These are phyloP conservation scores for Aspergillus phoenicis DNA, from an alignment of 2,329 filamentous ascomycete genomes.

Conservation along the genomic window DNA sequence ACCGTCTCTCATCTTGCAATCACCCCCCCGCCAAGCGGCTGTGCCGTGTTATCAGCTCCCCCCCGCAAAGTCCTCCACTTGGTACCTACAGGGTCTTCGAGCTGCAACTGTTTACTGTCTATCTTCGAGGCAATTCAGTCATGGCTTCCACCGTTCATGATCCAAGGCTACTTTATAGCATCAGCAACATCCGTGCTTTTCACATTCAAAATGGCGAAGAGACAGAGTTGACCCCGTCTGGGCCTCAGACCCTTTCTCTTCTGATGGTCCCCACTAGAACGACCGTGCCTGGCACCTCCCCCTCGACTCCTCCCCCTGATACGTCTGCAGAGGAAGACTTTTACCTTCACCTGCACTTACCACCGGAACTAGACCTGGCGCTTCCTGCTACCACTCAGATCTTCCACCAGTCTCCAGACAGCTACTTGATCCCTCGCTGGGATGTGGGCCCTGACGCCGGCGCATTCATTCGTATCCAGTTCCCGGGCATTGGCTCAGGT, in stretches of 20 bases:
- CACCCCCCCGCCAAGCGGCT: not conserved
- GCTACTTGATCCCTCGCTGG: slow-evolving; percentile 94
- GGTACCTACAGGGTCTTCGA: not conserved
- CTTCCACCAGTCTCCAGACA: slow-evolving; percentile 89
- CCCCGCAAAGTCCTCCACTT: slow-evolving; percentile 4
- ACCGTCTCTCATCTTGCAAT: not conserved
- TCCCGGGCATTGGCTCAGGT: slow-evolving; percentile 72
- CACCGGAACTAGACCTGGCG: slow-evolving; percentile 89
- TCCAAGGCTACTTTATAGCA: slow-evolving; percentile 45
- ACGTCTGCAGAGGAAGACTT: slow-evolving; percentile 80
- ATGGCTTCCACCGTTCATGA: slow-evolving; percentile 38
- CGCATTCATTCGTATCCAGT: slow-evolving; percentile 91
- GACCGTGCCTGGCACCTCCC: slow-evolving; percentile 57
- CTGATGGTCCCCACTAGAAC: slow-evolving; percentile 94
- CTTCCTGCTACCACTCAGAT: slow-evolving; percentile 95
- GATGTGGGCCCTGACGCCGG: slow-evolving; percentile 85
- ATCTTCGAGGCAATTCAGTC: not conserved
- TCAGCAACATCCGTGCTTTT: slow-evolving; percentile 87
- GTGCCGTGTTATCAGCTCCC: slow-evolving; percentile 6
- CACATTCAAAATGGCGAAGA: slow-evolving; percentile 89
- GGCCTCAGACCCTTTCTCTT: slow-evolving; percentile 86
- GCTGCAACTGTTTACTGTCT: not conserved
- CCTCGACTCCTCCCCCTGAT: slow-evolving; percentile 40
- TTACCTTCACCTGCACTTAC: slow-evolving; percentile 92
- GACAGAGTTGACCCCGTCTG: slow-evolving; percentile 76